phyloP scores from a whole-genome alignment of 352 stramenopile genomes.

The Globisporangium cylindrosporum region DNA sequence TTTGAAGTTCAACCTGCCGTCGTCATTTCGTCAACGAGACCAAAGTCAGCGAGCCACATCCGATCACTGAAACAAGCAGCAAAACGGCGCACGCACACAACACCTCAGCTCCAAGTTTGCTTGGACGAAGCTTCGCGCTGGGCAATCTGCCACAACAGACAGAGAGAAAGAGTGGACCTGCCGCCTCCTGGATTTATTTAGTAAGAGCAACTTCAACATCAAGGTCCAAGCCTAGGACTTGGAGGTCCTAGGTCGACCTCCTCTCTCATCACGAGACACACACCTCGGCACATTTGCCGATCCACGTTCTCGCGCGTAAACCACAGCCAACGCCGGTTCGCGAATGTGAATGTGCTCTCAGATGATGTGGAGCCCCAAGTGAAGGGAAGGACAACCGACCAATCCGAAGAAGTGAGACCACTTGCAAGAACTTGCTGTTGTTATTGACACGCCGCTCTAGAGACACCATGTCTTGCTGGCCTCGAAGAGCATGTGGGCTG shows the following conservation, averaged over 20 bases:
- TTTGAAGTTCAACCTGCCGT: constrained; percentile 11
- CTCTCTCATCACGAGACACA: background rate
- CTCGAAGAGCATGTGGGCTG: background rate
- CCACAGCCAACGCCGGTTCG: too few species aligned
- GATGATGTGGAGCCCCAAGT: too few species aligned
- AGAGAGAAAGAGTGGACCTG: background rate
- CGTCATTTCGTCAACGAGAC: background rate
- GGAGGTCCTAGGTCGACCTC: background rate
- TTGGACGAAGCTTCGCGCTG: background rate
- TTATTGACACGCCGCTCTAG: too few species aligned
- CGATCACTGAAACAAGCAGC: constrained; percentile 5
- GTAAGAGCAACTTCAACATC: background rate
- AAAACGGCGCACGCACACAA: too few species aligned
- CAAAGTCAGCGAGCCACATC: background rate
- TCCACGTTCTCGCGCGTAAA: too few species aligned
- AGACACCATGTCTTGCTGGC: too few species aligned
- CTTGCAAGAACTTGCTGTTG: background rate
- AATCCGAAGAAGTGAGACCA: background rate
- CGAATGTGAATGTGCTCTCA: too few species aligned
- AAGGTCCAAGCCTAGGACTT: background rate
- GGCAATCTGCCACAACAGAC: background rate
- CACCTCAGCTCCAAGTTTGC: background rate
- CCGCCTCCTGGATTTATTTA: constrained; percentile 7
- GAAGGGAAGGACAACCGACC: too few species aligned
- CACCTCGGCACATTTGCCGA: background rate